Evolutionary conservation across 768 basidiomycete genomes (phyloP), one percentile per base, ranked within the genome.

Genomic region (Neoboletus magnificus): DNA sequence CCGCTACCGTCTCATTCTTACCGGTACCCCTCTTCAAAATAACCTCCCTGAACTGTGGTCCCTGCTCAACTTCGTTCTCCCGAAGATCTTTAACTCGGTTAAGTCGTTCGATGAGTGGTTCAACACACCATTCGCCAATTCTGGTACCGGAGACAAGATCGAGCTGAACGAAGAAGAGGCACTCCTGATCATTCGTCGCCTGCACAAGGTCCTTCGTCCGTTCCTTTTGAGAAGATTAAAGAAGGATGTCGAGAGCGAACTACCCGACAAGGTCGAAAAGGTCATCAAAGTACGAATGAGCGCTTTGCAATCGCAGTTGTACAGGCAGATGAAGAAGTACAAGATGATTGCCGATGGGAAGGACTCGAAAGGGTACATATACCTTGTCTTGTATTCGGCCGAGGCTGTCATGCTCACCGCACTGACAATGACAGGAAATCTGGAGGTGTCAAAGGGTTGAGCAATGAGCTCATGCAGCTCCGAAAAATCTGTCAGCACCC

Each of bases 81-180:
- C 93, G 15, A 93, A 91, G 74, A 85, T 98, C 68, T 98, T 99
- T 81, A 98, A 98, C 76, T 98, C 96, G 1, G 94, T 97, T 57
- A 96, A 98, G 71, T 96, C 94, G 22, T 98, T 99, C 70, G 97
- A 98, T 65, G 97, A 98, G 68, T 99, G 97, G 97, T 99, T 98
- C 81, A 98, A 98, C 76, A 97, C 96, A 2, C 97, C 97, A 0
- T 99, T 99, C 62, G 96, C 97, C 56, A 98, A 93, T 73, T 93
- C 94, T n/a, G 96, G 96, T 30, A 91, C 91, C 0, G 89, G 90
- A 10, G 97, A 99, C 75, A 97, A 96, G 82, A 96, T 98, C 68
- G 94, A 97, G 78, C 73, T 98, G 77, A 97, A 96, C 75, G 97
- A 99, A 89, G 97, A 98, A 89, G 97, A 99, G 77, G 91, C 93